A percentile compares a stretch with the other conserved stretches of the same genome.
Evolutionary conservation across 192 early-diverging fungal species (phyloP).

Genomic region (Gamsiella multidivaricata): DNA sequence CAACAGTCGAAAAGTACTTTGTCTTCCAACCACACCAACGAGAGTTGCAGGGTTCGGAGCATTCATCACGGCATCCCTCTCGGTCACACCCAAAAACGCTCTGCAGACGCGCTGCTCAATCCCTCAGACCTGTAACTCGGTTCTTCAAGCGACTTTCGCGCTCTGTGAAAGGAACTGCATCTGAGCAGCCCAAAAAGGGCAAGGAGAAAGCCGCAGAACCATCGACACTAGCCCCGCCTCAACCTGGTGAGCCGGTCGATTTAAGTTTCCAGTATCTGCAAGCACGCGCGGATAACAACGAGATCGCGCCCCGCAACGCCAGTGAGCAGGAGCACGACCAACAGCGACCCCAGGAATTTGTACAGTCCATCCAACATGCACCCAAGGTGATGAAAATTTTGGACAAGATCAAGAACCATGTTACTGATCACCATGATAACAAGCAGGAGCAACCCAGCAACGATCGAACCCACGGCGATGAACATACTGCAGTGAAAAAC

Average conservation of each 20-base stretch:
- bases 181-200: background rate
- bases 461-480: no score
- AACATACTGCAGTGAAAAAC: no score
- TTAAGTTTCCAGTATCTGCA: constrained; percentile 3
- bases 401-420: constrained; percentile 23
- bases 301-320: background rate
- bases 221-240: background rate
- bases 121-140: background rate
- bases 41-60: background rate
- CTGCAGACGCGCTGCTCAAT: background rate
- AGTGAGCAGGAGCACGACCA: background rate
- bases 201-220: background rate
- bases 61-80: background rate
- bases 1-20: constrained; percentile 24
- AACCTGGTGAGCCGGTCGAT: background rate
- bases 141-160: no score
- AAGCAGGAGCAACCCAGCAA: background rate
- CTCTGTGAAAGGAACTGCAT: no score
- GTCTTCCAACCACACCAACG: constrained; percentile 47
- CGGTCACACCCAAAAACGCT: background rate
- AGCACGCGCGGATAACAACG: background rate
- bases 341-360: background rate
- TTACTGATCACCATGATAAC: background rate
- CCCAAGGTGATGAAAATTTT: constrained; percentile 34
- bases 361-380: background rate